Percentiles rank a stretch among this genome's conserved stretches.
Evolutionary conservation across 2,329 filamentous ascomycete species (phyloP).

Genomic region (Fusarium udum): DNA sequence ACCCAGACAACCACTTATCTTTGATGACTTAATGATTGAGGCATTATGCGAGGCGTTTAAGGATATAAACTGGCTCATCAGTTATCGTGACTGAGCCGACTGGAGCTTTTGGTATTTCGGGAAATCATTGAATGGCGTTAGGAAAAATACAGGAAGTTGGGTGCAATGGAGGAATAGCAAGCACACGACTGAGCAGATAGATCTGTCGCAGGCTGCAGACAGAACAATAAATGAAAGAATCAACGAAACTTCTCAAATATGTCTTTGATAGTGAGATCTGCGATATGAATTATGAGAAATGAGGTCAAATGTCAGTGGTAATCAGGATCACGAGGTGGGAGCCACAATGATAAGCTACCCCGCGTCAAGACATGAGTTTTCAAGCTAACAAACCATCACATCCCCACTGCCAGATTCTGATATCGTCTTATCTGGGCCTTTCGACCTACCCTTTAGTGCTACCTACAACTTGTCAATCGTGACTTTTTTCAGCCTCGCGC

Average conservation of each 20-base stretch:
- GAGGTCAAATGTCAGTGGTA: constrained; percentile 31
- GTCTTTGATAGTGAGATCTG: constrained; percentile 2
- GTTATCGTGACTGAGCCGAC: constrained; percentile 14
- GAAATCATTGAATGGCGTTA: constrained; percentile 38
- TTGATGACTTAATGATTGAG: constrained; percentile 44
- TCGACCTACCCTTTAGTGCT: constrained; percentile 14
- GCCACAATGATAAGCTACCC: constrained; percentile 38
- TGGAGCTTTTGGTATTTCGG: constrained; percentile 16
- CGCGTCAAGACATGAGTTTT: constrained; percentile 30
- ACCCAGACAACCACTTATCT: constrained; percentile 16
- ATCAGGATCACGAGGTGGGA: constrained; percentile 36
- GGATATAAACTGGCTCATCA: constrained; percentile 28
- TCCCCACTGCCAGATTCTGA: background rate
- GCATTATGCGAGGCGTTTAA: constrained; percentile 43
- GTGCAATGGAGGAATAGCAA: constrained; percentile 19
- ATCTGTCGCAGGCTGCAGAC: constrained; percentile 23
- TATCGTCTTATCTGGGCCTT: constrained; percentile 15
- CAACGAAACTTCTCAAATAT: background rate
- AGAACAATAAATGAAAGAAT: constrained; percentile 23
- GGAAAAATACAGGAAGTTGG: constrained; percentile 21
- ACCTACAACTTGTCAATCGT: constrained; percentile 8
- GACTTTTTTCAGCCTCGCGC: constrained; percentile 39
- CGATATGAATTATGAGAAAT: constrained; percentile 2
- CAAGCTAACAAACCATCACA: constrained; percentile 23
- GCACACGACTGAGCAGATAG: constrained; percentile 18